phyloP scores from a whole-genome alignment of 2,329 filamentous ascomycete genomes.

The Lachnellula arida region DNA sequence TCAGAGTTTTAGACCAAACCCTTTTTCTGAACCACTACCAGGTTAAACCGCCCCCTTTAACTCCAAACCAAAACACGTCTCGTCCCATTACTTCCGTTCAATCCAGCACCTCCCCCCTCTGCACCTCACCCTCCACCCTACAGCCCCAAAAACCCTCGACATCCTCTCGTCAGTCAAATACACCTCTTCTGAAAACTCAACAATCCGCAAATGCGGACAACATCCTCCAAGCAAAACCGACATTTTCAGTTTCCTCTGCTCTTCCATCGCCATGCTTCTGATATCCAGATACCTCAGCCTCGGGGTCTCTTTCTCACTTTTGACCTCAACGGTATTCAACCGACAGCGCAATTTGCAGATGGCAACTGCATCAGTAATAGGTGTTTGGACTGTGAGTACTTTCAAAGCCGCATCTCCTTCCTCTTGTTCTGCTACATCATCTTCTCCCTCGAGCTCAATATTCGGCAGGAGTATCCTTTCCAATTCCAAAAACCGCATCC shows the following conservation, averaged over 20 bases:
- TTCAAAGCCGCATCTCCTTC: background rate
- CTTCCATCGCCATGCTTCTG: background rate
- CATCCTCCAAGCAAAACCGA: conserved; percentile 2
- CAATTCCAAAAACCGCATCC: conserved; percentile 1
- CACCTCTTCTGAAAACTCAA: conserved; percentile 5
- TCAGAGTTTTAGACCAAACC: no score
- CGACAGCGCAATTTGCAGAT: conserved; percentile 5
- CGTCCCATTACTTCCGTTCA: background rate
- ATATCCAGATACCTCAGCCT: background rate
- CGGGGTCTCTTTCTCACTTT: background rate
- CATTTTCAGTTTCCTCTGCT: conserved; percentile 7
- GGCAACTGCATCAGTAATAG: background rate
- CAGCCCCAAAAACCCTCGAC: conserved; percentile 1
- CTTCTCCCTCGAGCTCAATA: background rate
- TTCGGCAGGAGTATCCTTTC: background rate
- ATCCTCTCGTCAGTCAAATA: background rate
- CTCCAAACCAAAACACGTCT: no score
- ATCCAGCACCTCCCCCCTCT: conserved; percentile 3
- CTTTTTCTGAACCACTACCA: no score
- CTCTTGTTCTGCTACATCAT: background rate
- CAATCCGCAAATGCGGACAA: background rate
- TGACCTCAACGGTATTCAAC: background rate
- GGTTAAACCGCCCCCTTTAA: no score
- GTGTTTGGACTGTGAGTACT: background rate
- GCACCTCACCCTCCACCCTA: conserved; percentile 3